Evolutionary conservation across 2,329 filamentous ascomycete species (phyloP).

Genomic region (Myriosclerotinia curreyana): DNA sequence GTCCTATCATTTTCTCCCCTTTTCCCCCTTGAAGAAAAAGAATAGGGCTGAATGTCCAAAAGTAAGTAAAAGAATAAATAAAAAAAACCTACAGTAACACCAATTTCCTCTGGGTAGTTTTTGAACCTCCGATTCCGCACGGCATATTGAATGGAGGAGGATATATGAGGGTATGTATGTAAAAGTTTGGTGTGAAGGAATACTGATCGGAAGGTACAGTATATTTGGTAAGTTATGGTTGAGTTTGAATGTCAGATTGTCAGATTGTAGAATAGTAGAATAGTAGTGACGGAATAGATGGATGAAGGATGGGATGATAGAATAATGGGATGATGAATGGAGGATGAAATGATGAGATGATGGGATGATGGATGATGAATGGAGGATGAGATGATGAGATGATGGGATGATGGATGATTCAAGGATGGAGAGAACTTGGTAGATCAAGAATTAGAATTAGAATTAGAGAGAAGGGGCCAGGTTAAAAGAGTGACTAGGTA

Average conservation of each 20-base stretch:
- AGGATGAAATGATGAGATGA: background rate
- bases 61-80: background rate
- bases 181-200: background rate
- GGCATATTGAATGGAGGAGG: constrained; percentile 31
- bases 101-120: constrained; percentile 72
- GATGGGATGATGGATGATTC: background rate
- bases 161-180: background rate
- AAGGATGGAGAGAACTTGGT: constrained; percentile 3
- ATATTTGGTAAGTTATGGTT: background rate
- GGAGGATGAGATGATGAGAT: background rate
- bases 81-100: constrained; percentile 60
- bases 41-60: background rate
- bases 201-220: background rate
- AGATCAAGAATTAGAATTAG: constrained; percentile 5
- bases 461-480: background rate
- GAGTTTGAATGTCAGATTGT: too few relatives aligned
- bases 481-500: too few relatives aligned
- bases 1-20: background rate
- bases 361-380: background rate
- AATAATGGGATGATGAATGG: background rate
- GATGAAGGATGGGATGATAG: background rate
- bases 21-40: background rate
- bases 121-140: constrained; percentile 49
- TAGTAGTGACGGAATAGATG: constrained; percentile 4
- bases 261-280: background rate